phyloP scores from a whole-genome alignment of 306 rosid genomes.

The Lathyrus aphaca region DNA sequence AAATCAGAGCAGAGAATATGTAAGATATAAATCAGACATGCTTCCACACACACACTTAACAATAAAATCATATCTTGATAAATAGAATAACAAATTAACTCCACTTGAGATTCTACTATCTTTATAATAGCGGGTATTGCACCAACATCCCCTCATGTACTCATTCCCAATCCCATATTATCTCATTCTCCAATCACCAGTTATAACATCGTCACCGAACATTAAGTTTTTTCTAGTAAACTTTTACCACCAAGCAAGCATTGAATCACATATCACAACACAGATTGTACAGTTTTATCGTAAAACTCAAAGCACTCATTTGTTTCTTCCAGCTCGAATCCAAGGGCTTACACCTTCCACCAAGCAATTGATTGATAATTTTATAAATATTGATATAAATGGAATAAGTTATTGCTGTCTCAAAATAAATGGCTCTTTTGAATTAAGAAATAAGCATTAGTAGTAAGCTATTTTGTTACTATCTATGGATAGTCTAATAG shows the following conservation, averaged over 20 bases:
- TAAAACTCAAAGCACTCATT: neutral
- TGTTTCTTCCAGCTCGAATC: neutral
- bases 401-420: neutral
- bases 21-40: constrained; percentile 7
- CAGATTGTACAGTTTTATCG: neutral
- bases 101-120: no score
- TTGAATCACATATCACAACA: neutral
- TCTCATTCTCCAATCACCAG: neutral
- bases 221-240: neutral
- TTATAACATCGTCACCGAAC: neutral
- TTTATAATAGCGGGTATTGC: no score
- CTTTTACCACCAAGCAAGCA: neutral
- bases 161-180: neutral
- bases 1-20: constrained; percentile 3
- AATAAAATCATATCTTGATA: neutral
- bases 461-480: neutral
- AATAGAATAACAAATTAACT: neutral
- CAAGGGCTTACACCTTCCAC: neutral
- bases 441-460: neutral
- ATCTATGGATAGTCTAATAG: neutral
- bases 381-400: neutral
- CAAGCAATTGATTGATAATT: neutral
- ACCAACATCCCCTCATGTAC: neutral
- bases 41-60: constrained; percentile 13
- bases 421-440: neutral